Evolutionary conservation across 129 eudicot species (phyloP).

Genomic region (Erigeron canadensis): DNA sequence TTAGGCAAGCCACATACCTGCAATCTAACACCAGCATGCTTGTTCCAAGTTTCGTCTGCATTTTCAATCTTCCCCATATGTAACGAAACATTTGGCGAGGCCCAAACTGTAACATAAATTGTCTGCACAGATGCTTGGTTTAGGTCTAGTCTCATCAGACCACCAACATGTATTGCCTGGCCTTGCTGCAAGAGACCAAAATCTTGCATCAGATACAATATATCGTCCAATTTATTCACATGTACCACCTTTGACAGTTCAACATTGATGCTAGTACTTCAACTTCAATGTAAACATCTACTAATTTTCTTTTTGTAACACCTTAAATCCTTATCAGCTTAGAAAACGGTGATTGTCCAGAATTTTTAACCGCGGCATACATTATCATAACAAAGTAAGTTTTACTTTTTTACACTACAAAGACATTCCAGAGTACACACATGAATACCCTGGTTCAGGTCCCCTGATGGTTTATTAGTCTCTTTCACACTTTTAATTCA

Average conservation of each 20-base stretch:
- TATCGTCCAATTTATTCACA: constrained; percentile 1
- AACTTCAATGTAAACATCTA: neutral
- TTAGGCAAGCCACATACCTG: constrained; percentile 51
- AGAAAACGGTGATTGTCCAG: neutral
- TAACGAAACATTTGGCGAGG: constrained; percentile 77
- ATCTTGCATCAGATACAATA: constrained; percentile 21
- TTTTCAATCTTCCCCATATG: constrained; percentile 96
- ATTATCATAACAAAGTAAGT: neutral
- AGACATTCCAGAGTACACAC: neutral
- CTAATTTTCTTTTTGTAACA: neutral
- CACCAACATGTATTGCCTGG: constrained; percentile 77
- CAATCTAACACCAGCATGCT: constrained; percentile 87
- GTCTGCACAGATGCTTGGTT: constrained; percentile 80
- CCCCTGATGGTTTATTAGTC: neutral
- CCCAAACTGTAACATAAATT: constrained; percentile 88
- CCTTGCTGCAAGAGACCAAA: constrained; percentile 63
- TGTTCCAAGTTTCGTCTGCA: constrained; percentile 82
- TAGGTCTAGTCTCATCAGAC: constrained; percentile 85
- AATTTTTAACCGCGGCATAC: neutral
- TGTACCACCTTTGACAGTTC: neutral
- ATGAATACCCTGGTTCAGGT: neutral
- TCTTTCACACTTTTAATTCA: neutral
- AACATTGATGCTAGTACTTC: constrained; percentile 6
- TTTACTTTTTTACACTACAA: neutral
- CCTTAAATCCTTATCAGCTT: neutral